Conservation (phyloP, 371 early-diverging fungal genomes). For the Zychaea mexicana region DNA sequence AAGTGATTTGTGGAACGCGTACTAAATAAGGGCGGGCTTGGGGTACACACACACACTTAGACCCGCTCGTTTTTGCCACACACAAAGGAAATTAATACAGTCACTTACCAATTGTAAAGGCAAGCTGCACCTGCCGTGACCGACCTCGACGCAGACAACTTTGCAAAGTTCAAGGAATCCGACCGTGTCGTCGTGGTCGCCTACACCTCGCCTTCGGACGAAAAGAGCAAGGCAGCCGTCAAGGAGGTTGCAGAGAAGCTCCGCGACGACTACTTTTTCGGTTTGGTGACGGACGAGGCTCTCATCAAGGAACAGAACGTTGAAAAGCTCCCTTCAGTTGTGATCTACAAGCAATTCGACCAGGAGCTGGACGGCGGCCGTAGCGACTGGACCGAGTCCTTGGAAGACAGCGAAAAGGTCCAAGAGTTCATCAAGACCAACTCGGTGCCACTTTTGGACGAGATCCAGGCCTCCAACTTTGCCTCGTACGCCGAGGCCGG, state of each 20-base stretch:
- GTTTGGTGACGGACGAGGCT: constrained; percentile 65
- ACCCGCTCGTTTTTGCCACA: too few relatives aligned
- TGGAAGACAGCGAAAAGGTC: constrained; percentile 59
- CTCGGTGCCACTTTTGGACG: constrained; percentile 88
- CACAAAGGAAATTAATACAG: background rate
- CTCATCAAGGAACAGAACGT: constrained; percentile 47
- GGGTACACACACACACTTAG: too few relatives aligned
- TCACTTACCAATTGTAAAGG: constrained; percentile 31
- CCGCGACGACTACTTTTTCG: constrained; percentile 88
- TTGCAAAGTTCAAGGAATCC: constrained; percentile 73
- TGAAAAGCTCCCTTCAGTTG: constrained; percentile 65
- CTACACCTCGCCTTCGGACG: constrained; percentile 63
- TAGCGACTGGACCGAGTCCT: constrained; percentile 59
- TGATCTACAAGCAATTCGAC: constrained; percentile 91
- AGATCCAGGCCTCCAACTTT: constrained; percentile 89
- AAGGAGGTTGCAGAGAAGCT: constrained; percentile 69
- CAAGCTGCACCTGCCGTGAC: constrained; percentile 82
- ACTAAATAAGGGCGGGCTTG: too few relatives aligned
- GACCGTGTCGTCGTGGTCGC: constrained; percentile 91
- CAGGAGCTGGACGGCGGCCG: constrained; percentile 61
- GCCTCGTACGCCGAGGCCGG: constrained; percentile 78
- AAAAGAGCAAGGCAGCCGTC: constrained; percentile 62
- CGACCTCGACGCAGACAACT: constrained; percentile 61
- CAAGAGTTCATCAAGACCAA: constrained; percentile 70
- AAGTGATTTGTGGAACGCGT: constrained; percentile 33